These are phyloP conservation scores for Jatropha podagrica DNA, from an alignment of 441 rosid genomes.

Conservation along the genomic window DNA sequence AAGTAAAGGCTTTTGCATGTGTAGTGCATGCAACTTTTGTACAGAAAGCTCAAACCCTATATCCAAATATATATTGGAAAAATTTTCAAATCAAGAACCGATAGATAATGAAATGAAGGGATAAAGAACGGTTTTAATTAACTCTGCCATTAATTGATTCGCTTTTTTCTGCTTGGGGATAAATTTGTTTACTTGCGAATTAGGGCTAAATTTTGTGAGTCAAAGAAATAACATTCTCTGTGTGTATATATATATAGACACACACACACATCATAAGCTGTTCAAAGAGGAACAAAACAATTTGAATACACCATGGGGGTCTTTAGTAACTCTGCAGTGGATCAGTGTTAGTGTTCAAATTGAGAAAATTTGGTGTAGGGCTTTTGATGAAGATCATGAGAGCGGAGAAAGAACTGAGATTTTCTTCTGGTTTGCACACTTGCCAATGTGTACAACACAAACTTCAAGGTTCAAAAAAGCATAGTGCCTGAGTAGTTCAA, in stretches of 20 bases:
- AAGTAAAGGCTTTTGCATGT: conserved; percentile 1
- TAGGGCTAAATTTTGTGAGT: neutral
- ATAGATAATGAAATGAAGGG: neutral
- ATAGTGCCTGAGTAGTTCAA: conserved; percentile 52
- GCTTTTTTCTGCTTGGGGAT: neutral
- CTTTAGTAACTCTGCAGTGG: too few relatives aligned
- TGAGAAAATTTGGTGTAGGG: conserved; percentile 14
- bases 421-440: conserved; percentile 24
- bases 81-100: neutral
- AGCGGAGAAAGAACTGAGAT: conserved; percentile 13
- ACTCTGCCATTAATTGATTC: neutral
- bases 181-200: neutral
- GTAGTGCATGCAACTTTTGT: conserved; percentile 14
- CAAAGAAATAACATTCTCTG: neutral
- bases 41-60: neutral
- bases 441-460: conserved; percentile 39
- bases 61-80: neutral
- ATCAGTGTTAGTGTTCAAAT: neutral
- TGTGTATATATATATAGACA: neutral
- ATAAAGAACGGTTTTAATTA: neutral
- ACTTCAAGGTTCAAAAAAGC: conserved; percentile 50
- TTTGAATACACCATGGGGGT: too few relatives aligned
- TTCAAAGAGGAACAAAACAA: neutral
- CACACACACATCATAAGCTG: too few relatives aligned
- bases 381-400: conserved; percentile 21